Evolutionary conservation across 192 early-diverging fungal species (phyloP).

Genomic region (Backusella circina): DNA sequence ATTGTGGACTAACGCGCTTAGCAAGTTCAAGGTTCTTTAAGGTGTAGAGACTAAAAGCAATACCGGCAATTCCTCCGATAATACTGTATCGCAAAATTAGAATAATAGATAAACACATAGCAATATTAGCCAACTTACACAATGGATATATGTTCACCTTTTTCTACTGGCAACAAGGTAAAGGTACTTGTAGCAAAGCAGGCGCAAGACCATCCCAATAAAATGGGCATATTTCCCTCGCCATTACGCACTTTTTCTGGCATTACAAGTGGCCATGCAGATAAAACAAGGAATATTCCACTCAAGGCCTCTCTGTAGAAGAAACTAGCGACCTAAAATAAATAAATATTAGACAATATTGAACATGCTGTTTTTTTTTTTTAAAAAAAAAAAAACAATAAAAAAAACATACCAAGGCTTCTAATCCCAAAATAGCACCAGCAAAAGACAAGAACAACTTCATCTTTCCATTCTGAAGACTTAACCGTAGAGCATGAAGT

Average conservation of each 20-base stretch:
- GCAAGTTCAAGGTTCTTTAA: neutral
- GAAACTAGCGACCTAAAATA: slow-evolving; percentile 74
- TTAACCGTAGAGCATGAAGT: slow-evolving; percentile 13
- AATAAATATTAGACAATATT: neutral
- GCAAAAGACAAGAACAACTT: slow-evolving; percentile 34
- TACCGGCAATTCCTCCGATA: slow-evolving; percentile 39
- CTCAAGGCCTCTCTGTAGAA: slow-evolving; percentile 74
- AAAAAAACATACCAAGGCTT: slow-evolving; percentile 67
- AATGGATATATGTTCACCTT: slow-evolving; percentile 65
- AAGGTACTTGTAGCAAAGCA: slow-evolving; percentile 80
- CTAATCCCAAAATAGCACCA: slow-evolving; percentile 65
- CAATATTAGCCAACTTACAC: slow-evolving; percentile 45
- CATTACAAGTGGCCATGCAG: slow-evolving; percentile 66
- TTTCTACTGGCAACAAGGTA: slow-evolving; percentile 86
- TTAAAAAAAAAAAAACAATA: too few relatives aligned
- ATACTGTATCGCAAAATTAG: slow-evolving; percentile 26
- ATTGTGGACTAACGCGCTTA: neutral
- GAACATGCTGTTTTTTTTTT: too few relatives aligned
- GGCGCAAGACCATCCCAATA: slow-evolving; percentile 59
- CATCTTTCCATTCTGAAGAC: slow-evolving; percentile 12
- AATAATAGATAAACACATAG: neutral
- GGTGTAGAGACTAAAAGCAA: slow-evolving; percentile 14
- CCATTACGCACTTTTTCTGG: slow-evolving; percentile 43
- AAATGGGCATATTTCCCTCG: slow-evolving; percentile 35
- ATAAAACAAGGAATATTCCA: slow-evolving; percentile 57